phyloP scores from a whole-genome alignment of 352 stramenopile species.

The Phytopythium sindhum region DNA sequence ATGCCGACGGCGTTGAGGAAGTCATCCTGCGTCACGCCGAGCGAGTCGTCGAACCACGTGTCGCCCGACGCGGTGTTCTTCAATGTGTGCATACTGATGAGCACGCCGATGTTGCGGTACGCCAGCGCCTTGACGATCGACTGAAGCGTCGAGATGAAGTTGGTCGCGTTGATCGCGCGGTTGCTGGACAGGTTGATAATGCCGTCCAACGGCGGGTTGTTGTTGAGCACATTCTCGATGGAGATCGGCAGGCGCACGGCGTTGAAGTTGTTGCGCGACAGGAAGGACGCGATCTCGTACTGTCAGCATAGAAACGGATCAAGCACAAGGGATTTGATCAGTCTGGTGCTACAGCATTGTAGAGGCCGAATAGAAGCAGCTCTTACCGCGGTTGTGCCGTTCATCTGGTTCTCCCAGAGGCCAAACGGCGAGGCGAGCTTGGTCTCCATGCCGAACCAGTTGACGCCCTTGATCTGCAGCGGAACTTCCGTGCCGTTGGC shows the following conservation, averaged over 20 bases:
- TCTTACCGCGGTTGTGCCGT: slow-evolving; percentile 64
- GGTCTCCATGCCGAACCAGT: slow-evolving; percentile 71
- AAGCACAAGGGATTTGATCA: neutral
- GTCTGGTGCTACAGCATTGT: neutral
- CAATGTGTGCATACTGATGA: slow-evolving; percentile 74
- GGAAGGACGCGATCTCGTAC: slow-evolving; percentile 73
- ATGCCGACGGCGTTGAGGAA: slow-evolving; percentile 58
- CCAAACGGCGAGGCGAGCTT: slow-evolving; percentile 59
- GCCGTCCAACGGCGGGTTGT: slow-evolving; percentile 49
- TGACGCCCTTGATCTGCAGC: slow-evolving; percentile 62
- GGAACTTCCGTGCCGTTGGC: slow-evolving; percentile 43
- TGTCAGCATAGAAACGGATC: too few species aligned
- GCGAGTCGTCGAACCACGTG: slow-evolving; percentile 57
- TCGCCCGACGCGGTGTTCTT: slow-evolving; percentile 49
- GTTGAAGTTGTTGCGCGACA: slow-evolving; percentile 84
- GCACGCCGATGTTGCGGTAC: slow-evolving; percentile 68
- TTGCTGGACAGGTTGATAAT: slow-evolving; percentile 73
- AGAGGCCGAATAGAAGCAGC: neutral
- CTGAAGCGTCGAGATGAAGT: slow-evolving; percentile 71
- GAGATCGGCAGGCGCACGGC: slow-evolving; percentile 65
- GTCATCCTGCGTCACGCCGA: slow-evolving; percentile 48
- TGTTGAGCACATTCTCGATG: slow-evolving; percentile 64
- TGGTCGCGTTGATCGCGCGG: slow-evolving; percentile 64
- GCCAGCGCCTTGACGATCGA: slow-evolving; percentile 63
- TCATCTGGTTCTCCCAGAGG: slow-evolving; percentile 72